These are phyloP conservation scores for Phlyctochytrium planicorne DNA, from an alignment of 192 early-diverging fungal species.

Conservation along the genomic window DNA sequence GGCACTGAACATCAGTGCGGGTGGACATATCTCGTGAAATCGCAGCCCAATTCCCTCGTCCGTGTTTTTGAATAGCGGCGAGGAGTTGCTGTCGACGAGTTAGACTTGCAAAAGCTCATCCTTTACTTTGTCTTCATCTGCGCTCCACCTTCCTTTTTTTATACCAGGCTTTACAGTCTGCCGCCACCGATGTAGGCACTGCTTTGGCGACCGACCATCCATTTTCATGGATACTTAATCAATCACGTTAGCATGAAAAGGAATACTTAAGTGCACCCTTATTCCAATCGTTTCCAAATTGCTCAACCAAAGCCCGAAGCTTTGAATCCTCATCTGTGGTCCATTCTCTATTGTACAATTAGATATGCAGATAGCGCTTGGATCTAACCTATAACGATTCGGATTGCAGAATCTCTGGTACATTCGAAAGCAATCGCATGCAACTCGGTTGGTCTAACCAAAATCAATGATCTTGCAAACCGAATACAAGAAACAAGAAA, in stretches of 20 bases:
- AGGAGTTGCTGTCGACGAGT: background rate
- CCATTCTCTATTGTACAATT: conserved; percentile 21
- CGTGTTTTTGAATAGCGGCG: conserved; percentile 5
- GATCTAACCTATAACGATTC: too few species aligned
- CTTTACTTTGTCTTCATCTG: conserved; percentile 22
- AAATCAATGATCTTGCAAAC: too few species aligned
- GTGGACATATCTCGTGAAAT: conserved; percentile 11
- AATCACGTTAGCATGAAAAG: background rate
- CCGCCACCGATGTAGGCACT: conserved; percentile 23
- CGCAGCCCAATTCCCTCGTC: conserved; percentile 10
- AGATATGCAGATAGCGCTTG: too few species aligned
- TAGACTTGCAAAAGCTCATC: background rate
- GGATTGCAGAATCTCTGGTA: too few species aligned
- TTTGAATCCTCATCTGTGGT: conserved; percentile 18
- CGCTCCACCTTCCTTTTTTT: conserved; percentile 11
- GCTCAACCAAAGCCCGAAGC: background rate
- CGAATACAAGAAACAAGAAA: too few species aligned
- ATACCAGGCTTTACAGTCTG: conserved; percentile 21
- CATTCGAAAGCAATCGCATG: background rate
- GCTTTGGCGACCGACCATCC: conserved; percentile 6
- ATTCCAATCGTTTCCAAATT: conserved; percentile 15
- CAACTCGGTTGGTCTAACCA: too few species aligned
- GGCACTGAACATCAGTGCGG: conserved; percentile 21
- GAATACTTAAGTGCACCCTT: background rate
- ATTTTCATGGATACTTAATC: conserved; percentile 5